phyloP scores from a whole-genome alignment of 1,284 basidiomycete genomes.

The Mycena sp. region DNA sequence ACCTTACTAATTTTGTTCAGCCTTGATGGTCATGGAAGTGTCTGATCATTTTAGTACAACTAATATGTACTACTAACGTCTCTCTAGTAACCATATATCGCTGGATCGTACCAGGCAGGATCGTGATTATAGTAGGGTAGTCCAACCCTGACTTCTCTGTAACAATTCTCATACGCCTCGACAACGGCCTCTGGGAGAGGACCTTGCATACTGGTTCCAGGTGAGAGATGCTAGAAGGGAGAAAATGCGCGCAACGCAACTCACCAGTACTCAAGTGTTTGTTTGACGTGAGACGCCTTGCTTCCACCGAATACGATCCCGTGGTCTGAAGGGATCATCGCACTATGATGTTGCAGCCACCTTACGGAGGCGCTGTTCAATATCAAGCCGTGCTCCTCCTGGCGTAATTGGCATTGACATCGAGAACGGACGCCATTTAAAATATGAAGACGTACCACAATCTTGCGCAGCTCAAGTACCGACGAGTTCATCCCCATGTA shows the following conservation, averaged over 20 bases:
- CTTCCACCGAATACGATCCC: constrained; percentile 43
- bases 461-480: constrained; percentile 9
- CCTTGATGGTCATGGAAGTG: no score
- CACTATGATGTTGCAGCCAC: constrained; percentile 46
- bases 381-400: constrained; percentile 25
- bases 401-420: no score
- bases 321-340: constrained; percentile 37
- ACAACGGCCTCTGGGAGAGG: constrained; percentile 36
- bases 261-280: constrained; percentile 25
- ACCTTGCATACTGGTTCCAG: constrained; percentile 38
- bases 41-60: no score
- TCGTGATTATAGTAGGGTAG: constrained; percentile 3
- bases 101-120: constrained; percentile 6
- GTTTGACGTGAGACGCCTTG: constrained; percentile 36
- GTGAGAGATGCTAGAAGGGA: no score
- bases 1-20: no score
- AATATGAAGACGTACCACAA: constrained; percentile 30
- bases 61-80: no score
- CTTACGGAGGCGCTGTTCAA: constrained; percentile 35
- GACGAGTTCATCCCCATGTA: constrained; percentile 20
- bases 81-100: neutral
- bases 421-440: neutral
- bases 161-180: constrained; percentile 37
- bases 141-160: constrained; percentile 23
- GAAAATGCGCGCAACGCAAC: neutral